Percentiles rank a stretch among this genome's conserved stretches.
Conservation (phyloP, 2,329 filamentous ascomycete genomes). For the Scleromitrula shiraiana region DNA sequence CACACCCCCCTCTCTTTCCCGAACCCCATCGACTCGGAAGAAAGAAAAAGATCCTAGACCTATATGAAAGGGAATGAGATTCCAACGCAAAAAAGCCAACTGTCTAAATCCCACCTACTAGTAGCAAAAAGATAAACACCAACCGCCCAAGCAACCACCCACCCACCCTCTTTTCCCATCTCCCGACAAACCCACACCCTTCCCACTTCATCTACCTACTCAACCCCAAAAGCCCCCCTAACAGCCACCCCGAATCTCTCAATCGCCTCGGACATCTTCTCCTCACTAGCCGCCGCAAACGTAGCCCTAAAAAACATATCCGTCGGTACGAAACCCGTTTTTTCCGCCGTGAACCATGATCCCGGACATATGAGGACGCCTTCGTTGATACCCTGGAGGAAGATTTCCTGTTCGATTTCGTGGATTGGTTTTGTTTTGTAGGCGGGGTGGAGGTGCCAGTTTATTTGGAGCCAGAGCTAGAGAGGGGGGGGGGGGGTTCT, state of each 20-base stretch:
- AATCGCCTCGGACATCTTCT: constrained; percentile 65
- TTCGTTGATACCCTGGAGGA: constrained; percentile 64
- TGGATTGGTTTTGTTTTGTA: constrained; percentile 44
- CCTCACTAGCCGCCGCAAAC: constrained; percentile 70
- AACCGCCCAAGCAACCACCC: too few relatives aligned
- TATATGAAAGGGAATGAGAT: too few relatives aligned
- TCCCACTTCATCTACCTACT: too few relatives aligned
- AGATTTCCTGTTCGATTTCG: constrained; percentile 80
- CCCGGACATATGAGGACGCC: constrained; percentile 77
- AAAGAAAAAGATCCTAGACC: too few relatives aligned
- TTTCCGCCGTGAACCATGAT: constrained; percentile 84
- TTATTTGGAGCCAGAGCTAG: constrained; percentile 65
- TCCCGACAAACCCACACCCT: too few relatives aligned
- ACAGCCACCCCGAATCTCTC: constrained; percentile 69
- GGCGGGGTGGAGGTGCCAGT: constrained; percentile 58
- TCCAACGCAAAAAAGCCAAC: too few relatives aligned
- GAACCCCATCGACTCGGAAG: too few relatives aligned
- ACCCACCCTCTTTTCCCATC: too few relatives aligned
- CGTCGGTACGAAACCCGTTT: constrained; percentile 39
- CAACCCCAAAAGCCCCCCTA: constrained; percentile 46
- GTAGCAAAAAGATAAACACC: too few relatives aligned
- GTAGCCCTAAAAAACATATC: constrained; percentile 77
- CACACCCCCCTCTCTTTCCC: too few relatives aligned
- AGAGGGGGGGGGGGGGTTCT: too few relatives aligned
- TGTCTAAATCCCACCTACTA: too few relatives aligned